Percentiles rank a stretch among this genome's conserved stretches.
Evolutionary conservation across 768 basidiomycete species (phyloP).

Genomic region (Lanmaoa rubissima): DNA sequence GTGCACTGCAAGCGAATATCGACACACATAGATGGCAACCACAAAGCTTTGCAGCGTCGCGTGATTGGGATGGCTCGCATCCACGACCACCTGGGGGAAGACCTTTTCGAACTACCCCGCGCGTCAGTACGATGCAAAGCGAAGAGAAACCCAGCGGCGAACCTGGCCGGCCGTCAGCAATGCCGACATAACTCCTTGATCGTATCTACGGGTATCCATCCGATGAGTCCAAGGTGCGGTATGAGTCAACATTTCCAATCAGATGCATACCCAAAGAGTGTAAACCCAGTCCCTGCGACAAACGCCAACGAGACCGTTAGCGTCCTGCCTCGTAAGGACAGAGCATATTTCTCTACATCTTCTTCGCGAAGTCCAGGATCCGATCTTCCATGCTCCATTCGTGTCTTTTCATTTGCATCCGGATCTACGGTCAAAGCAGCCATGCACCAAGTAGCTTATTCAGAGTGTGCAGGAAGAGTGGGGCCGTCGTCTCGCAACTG

Average conservation of each 20-base stretch:
- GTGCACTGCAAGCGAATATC: background rate
- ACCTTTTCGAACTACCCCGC: slow-evolving; percentile 49
- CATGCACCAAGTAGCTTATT: slow-evolving; percentile 3
- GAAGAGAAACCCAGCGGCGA: background rate
- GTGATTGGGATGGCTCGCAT: slow-evolving; percentile 38
- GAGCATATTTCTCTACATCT: slow-evolving; percentile 11
- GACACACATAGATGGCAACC: slow-evolving; percentile 54
- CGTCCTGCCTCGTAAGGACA: slow-evolving; percentile 33
- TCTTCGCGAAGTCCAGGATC: slow-evolving; percentile 1
- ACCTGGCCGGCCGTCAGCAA: slow-evolving; percentile 56
- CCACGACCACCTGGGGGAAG: slow-evolving; percentile 53
- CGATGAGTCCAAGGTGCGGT: background rate
- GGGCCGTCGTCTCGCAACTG: background rate
- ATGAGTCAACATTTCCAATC: background rate
- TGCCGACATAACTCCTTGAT: slow-evolving; percentile 72
- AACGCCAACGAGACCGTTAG: slow-evolving; percentile 52
- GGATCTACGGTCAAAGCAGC: background rate
- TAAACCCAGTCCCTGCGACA: slow-evolving; percentile 59
- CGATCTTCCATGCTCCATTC: background rate
- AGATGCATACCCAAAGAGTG: slow-evolving; percentile 52
- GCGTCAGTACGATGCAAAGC: slow-evolving; percentile 5
- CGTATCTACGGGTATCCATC: slow-evolving; percentile 42
- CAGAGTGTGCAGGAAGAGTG: background rate
- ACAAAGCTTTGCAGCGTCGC: slow-evolving; percentile 59
- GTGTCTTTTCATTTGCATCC: slow-evolving; percentile 10